Evolutionary conservation across 225 moss, liverwort and hornwort genomes (phyloP), one percentile per base, ranked within the genome.

Genomic region (Rhytidiadelphus loreus): DNA sequence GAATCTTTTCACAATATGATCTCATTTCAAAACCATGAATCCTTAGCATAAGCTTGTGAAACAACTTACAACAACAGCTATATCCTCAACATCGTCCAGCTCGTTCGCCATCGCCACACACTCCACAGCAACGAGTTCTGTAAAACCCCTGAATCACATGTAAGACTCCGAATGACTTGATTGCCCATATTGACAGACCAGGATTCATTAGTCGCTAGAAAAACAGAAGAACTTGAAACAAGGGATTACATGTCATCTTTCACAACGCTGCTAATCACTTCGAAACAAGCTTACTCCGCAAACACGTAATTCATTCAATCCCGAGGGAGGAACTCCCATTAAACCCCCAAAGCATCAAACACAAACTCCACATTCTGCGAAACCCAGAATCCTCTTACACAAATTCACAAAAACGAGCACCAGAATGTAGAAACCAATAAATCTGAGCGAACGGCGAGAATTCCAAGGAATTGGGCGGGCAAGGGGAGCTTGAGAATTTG

Each of bases 31-130:
- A 62, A 21, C 52, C 75, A n/a, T 32, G 8, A 48, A 62, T 62
- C 50, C 22, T 50, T 21, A 17, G 17, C 4, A 61, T 11, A 71
- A 62, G 39, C 24, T 77, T 69, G 37, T 29, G 29, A 86, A 86
- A 44, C 18, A n/a, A 60, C 92, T 89, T 87, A 92, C 90, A 52
- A 61, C 82, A 75, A 81, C 71, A 48, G 35, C 17, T 60, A 89
- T 52, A 78, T 91, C 89, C 63, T 92, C 92, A 59, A 92, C 91
- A 61, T 92, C 92, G 56, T 93, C 88, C 80, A 90, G 56, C 75
- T 80, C 88, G 82, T 50, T 91, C 79, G 83, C 91, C 93, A 93
- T 93, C 62, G 91, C 58, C 30, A 76, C 48, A 74, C 88, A 73
- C 74, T 80, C 81, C 52, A 79, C 58, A 83, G 69, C 33, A 35